Percentiles rank a stretch among this genome's conserved stretches.
Conservation (phyloP, 768 basidiomycete species). For the Boletales sp. region DNA sequence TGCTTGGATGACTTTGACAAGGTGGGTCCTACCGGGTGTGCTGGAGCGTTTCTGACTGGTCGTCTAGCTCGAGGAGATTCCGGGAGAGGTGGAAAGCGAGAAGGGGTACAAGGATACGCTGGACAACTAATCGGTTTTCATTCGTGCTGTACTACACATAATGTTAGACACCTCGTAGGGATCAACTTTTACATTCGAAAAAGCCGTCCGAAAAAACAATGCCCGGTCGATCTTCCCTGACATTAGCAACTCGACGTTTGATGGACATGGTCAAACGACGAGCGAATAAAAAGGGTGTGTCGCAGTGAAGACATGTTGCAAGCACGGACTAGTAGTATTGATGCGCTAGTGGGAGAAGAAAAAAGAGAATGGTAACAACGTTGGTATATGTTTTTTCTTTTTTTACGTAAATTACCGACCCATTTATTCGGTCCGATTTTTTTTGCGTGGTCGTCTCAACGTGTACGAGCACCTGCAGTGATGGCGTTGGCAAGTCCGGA, state of each 20-base stretch:
- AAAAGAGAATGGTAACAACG: too few species aligned
- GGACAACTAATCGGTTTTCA: constrained; percentile 14
- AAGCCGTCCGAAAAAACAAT: constrained; percentile 54
- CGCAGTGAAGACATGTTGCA: neutral
- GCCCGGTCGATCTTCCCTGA: constrained; percentile 46
- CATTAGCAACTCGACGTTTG: constrained; percentile 51
- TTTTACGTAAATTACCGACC: constrained; percentile 13
- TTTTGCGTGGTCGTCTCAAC: neutral
- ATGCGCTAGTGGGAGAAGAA: too few species aligned
- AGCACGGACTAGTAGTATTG: too few species aligned
- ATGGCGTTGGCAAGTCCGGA: constrained; percentile 21
- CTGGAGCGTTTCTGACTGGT: neutral
- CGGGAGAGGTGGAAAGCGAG: constrained; percentile 62
- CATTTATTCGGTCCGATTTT: neutral
- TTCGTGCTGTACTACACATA: neutral
- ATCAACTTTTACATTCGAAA: constrained; percentile 33
- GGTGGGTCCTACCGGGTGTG: constrained; percentile 36
- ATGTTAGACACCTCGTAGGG: constrained; percentile 67
- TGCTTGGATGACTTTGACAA: constrained; percentile 78
- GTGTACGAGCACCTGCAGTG: neutral
- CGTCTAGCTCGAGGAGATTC: constrained; percentile 52
- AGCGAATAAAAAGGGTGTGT: constrained; percentile 44
- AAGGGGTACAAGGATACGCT: constrained; percentile 46
- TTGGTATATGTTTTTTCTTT: neutral
- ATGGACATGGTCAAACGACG: constrained; percentile 38